Evolutionary conservation across 169 alveolate genomes (phyloP).

Genomic region (Neospora caninum): DNA sequence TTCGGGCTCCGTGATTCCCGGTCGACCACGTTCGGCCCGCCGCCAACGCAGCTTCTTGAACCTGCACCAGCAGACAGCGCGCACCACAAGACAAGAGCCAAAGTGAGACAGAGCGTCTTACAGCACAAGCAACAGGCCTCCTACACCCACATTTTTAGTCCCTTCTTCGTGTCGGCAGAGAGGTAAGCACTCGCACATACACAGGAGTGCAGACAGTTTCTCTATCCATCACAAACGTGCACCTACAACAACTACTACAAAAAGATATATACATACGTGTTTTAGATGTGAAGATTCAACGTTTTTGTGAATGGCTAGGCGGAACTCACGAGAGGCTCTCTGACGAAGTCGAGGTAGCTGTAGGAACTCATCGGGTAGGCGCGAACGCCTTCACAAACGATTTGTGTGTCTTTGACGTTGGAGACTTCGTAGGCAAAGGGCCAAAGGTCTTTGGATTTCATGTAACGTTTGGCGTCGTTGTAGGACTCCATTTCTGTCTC

Average conservation of each 20-base stretch:
- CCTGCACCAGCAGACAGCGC: constrained; percentile 38
- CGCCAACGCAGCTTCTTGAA: constrained; percentile 79
- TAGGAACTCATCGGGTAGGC: constrained; percentile 80
- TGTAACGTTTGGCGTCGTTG: constrained; percentile 76
- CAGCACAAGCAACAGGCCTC: too few species aligned
- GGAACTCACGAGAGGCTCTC: constrained; percentile 71
- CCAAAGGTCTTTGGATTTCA: constrained; percentile 74
- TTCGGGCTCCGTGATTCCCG: constrained; percentile 83
- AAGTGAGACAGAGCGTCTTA: background rate
- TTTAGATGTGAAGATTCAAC: too few species aligned
- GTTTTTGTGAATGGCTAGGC: too few species aligned
- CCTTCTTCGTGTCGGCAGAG: too few species aligned
- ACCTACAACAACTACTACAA: too few species aligned
- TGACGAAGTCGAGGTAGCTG: constrained; percentile 77
- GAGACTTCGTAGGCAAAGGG: constrained; percentile 78
- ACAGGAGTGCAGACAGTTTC: too few species aligned
- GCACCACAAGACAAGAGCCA: background rate
- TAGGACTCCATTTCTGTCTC: constrained; percentile 78
- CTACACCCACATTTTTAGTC: too few species aligned
- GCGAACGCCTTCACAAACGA: constrained; percentile 73
- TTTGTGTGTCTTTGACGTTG: constrained; percentile 72
- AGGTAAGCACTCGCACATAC: too few species aligned
- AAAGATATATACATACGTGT: too few species aligned
- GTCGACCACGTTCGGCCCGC: constrained; percentile 80
- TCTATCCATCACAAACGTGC: too few species aligned